Evolutionary conservation across 2,329 filamentous ascomycete genomes (phyloP).

Genomic region (Epichloe coenophiala): DNA sequence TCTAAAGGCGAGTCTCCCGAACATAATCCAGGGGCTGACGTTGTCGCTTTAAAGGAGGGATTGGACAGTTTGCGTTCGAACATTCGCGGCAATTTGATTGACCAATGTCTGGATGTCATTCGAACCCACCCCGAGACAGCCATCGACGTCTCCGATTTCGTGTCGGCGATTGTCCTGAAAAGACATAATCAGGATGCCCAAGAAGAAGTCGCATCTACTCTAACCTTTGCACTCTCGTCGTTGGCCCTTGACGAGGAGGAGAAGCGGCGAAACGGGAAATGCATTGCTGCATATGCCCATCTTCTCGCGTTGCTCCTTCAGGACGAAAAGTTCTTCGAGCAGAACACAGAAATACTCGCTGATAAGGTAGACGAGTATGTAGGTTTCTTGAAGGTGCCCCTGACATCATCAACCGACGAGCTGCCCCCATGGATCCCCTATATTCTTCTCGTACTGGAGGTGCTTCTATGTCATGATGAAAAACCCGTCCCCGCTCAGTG

Average conservation of each 20-base stretch:
- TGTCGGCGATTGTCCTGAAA: slow-evolving; percentile 56
- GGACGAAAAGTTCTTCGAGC: slow-evolving; percentile 66
- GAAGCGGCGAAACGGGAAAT: slow-evolving; percentile 47
- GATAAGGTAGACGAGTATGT: slow-evolving; percentile 66
- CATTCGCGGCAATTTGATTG: slow-evolving; percentile 68
- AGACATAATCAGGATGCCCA: slow-evolving; percentile 40
- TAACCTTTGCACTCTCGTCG: slow-evolving; percentile 72
- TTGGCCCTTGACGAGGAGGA: slow-evolving; percentile 47
- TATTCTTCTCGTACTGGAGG: slow-evolving; percentile 79
- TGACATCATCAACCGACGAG: slow-evolving; percentile 57
- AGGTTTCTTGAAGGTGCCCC: slow-evolving; percentile 60
- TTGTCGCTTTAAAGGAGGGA: slow-evolving; percentile 48
- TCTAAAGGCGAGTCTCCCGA: slow-evolving; percentile 7
- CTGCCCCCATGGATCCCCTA: slow-evolving; percentile 88
- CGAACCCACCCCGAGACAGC: slow-evolving; percentile 78
- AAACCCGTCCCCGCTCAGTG: slow-evolving; percentile 64
- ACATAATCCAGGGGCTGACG: slow-evolving; percentile 6
- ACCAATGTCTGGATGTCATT: slow-evolving; percentile 80
- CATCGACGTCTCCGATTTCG: slow-evolving; percentile 81
- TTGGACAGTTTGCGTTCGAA: slow-evolving; percentile 61
- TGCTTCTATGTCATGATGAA: slow-evolving; percentile 77
- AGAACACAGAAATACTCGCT: slow-evolving; percentile 60
- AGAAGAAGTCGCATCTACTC: slow-evolving; percentile 65
- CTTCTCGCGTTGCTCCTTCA: slow-evolving; percentile 79
- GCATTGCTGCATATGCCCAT: slow-evolving; percentile 80